Evolutionary conservation across 1,284 basidiomycete species (phyloP), one percentile per base, ranked within the genome.

Genomic region (Apiotrichum laibachii): DNA sequence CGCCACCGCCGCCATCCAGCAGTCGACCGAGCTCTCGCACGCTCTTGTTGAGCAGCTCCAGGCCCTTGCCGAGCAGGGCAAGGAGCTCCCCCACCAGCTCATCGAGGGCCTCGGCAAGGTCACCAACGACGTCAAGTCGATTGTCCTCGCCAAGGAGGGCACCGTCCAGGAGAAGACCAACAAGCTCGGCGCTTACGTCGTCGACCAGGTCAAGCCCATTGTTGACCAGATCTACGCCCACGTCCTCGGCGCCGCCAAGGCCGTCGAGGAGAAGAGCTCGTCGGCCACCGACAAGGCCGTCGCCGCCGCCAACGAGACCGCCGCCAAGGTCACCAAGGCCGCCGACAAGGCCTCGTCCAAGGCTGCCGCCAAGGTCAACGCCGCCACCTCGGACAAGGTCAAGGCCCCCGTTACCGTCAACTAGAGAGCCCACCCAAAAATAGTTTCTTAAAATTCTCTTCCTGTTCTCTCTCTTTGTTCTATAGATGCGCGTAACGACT

Each of bases 201-300:
- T 75, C 47, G 76, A 75, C 61, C 69, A 76, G 55, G 72, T 74
- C 65, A 75, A 76, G 64, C 76, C 76, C n/a, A 63, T 76, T 56
- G 69, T 77, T 42, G 76, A 77, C 65, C 71, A 77, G 62, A 72
- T 75, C 55, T 74, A 76, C 70, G 67, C 69, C 57, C 72, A 73
- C 61, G 67, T 77, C 50, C 56, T 75, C 43, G 68, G 72, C 44
- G 71, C 74, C 61, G 75, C 56, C 47, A 58, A 55, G 55, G 22
- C 42, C 43, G 54, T 42, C 51, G 55, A 71, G 67, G 67, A 67
- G 53, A 70, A 71, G 63, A 64, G 67, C 21, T 59, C 57, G 50
- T 55, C 66, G 46, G 64, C 56, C 37, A 60, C 57, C 51, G 66
- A 70, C 52, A 57, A 66, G 53, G 67, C 61, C 45, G 60, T 60